Conservation (phyloP, 305 asterid genomes). For the Plantago lanceolata region DNA sequence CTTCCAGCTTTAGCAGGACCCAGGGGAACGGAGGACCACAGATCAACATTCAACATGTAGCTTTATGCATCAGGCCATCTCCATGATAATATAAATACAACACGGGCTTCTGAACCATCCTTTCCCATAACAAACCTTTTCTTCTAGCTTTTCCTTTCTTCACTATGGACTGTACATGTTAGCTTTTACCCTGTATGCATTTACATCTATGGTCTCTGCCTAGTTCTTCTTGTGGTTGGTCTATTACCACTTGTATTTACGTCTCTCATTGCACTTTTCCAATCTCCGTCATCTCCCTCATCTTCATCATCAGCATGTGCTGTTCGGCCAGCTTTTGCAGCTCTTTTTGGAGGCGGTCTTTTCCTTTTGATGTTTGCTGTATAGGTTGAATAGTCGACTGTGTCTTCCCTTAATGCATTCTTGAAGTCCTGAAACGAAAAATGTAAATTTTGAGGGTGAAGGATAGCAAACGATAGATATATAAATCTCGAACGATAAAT, state of each 20-base stretch:
- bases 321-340: constrained; percentile 49
- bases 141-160: constrained; percentile 14
- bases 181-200: constrained; percentile 47
- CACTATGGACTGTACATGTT: constrained; percentile 67
- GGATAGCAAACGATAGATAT: constrained; percentile 5
- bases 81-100: not conserved
- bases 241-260: constrained; percentile 42
- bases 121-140: constrained; percentile 14
- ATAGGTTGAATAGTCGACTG: constrained; percentile 67
- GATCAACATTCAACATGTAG: not conserved
- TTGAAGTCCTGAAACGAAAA: constrained; percentile 55
- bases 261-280: constrained; percentile 51
- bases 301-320: constrained; percentile 44
- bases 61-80: not conserved
- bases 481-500: constrained; percentile 5
- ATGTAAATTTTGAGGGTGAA: constrained; percentile 6
- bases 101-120: not conserved
- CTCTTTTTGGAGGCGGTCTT: constrained; percentile 62
- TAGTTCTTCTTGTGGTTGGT: constrained; percentile 49
- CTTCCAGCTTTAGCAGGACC: constrained; percentile 7
- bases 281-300: constrained; percentile 56
- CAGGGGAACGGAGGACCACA: not conserved
- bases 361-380: constrained; percentile 71
- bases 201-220: constrained; percentile 66
- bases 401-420: constrained; percentile 71